Evolutionary conservation across 495 filamentous ascomycete species (phyloP).

Genomic region (Aspergillus conjunctus): DNA sequence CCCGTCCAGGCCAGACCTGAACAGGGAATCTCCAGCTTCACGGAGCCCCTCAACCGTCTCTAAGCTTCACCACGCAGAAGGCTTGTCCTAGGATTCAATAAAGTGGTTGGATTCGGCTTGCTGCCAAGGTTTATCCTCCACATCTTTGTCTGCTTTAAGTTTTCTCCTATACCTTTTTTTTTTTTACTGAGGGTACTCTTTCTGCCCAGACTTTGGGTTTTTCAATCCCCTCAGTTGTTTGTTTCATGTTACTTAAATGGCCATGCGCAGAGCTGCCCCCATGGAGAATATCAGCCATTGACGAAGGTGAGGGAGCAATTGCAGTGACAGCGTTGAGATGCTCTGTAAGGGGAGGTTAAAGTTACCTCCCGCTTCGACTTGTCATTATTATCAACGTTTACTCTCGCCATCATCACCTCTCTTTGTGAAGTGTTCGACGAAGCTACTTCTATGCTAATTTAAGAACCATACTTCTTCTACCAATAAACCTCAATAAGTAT

Average conservation of each 20-base stretch:
- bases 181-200: background rate
- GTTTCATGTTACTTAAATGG: background rate
- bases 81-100: slow-evolving; percentile 21
- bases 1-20: background rate
- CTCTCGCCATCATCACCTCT: background rate
- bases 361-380: background rate
- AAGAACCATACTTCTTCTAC: background rate
- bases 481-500: background rate
- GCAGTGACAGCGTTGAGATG: no score
- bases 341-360: background rate
- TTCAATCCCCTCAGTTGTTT: background rate
- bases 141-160: slow-evolving; percentile 9
- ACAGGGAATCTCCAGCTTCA: slow-evolving; percentile 16
- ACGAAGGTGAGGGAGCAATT: background rate
- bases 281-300: background rate
- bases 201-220: no score
- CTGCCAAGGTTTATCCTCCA: slow-evolving; percentile 23
- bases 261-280: background rate
- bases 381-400: background rate
- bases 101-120: slow-evolving; percentile 18
- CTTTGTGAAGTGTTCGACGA: slow-evolving; percentile 3
- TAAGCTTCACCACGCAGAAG: slow-evolving; percentile 28
- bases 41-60: slow-evolving; percentile 8
- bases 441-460: background rate
- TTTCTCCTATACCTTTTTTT: slow-evolving; percentile 8